A percentile compares a stretch with the other conserved stretches of the same genome.
These are phyloP conservation scores for Axilococcus clingmanii DNA, from an alignment of 139 green algal genomes.

Conservation along the genomic window DNA sequence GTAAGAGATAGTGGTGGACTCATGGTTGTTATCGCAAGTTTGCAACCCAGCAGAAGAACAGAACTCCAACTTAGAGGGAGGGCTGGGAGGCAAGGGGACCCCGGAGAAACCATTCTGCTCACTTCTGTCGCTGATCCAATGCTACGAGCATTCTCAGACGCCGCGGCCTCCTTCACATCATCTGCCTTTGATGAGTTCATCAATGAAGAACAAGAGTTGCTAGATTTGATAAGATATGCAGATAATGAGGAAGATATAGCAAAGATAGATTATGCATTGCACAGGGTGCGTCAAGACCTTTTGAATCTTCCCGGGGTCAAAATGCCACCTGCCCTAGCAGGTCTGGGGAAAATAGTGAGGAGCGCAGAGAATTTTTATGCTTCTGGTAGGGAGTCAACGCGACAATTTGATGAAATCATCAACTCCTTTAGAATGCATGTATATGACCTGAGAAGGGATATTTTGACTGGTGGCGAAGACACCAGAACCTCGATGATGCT, in stretches of 20 bases:
- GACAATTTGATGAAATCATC: conserved; percentile 17
- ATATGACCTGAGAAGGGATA: conserved; percentile 10
- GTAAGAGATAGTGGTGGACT: conserved; percentile 45
- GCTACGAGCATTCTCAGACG: conserved; percentile 5
- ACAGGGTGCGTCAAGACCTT: too few species aligned
- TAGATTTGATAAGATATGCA: too few species aligned
- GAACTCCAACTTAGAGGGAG: conserved; percentile 64
- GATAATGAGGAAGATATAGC: too few species aligned
- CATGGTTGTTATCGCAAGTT: conserved; percentile 50
- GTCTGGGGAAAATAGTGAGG: neutral
- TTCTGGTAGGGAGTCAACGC: neutral
- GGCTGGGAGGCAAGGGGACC: conserved; percentile 60
- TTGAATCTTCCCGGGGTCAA: neutral
- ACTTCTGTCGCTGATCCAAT: conserved; percentile 37
- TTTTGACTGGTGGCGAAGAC: conserved; percentile 10
- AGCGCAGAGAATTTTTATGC: neutral
- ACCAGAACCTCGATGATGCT: conserved; percentile 7
- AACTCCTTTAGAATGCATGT: conserved; percentile 22
- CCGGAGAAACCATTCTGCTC: conserved; percentile 49
- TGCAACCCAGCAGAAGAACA: conserved; percentile 38
- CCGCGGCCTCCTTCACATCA: neutral
- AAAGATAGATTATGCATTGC: neutral
- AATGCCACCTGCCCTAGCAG: neutral
- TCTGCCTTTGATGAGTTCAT: neutral
- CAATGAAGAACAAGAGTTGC: neutral